Evolutionary conservation across 306 rosid genomes (phyloP), one percentile per base, ranked within the genome.

Genomic region (Inga laurina): DNA sequence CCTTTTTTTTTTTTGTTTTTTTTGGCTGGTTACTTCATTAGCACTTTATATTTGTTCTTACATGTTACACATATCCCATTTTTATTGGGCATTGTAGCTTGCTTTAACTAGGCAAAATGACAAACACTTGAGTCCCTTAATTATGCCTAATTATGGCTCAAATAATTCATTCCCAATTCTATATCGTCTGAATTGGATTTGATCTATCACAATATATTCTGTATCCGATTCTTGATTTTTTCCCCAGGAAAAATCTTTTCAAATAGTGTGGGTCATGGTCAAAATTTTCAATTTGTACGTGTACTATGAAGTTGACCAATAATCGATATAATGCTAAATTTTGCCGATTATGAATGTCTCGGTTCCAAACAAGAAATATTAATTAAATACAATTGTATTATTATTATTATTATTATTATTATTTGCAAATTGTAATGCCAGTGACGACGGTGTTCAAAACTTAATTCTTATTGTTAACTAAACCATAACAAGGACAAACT

Each of bases 101-200:
- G 46, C 74, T 68, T 68, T 69, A 18, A 69, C 51, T 48, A 69
- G 74, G 74, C 49, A 37, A 69, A 69, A 39, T 69, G 74, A 39
- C 74, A 69, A 21, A 39, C 46, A 3, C 72, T 34, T 67, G 22
- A 67, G 43, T 34, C 27, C 16, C 14, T 12, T 67, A 18, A 67
- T 35, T 1, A 67, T 16, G 10, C 6, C 72, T 35, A 7, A 18
- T 67, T 18, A 67, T 37, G 46, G 46, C 24, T 67, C 12, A 18
- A 34, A 35, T 67, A 66, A 7, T 66, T 34, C 44, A 66, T 15
- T 22, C 10, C 1, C 19, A 32, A 30, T 14, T 61, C 3, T n/a
- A 6, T 34, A 22, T 22, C 14, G 10, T 21, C 3, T 54, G 8
- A 61, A 67, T 67, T 35, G n/a, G 72, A 67, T 35, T 35, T 67